Conservation (phyloP, 2,329 filamentous ascomycete species). For the Ciborinia camelliae region DNA sequence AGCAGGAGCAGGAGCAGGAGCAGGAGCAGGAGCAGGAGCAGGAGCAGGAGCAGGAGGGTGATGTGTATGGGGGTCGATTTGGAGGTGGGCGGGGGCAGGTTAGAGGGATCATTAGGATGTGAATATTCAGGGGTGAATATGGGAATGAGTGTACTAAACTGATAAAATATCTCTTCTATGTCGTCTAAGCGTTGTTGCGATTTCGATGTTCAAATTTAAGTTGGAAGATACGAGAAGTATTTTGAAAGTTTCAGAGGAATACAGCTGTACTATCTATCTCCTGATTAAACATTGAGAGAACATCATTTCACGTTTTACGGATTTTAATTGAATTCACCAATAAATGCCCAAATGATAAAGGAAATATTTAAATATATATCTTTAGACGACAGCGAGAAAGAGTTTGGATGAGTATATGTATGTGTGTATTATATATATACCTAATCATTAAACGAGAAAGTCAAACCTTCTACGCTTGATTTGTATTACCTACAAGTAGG, state of each 20-base stretch:
- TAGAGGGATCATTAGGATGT: neutral
- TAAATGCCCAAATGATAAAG: no score
- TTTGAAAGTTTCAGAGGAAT: neutral
- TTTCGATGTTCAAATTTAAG: neutral
- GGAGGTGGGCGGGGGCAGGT: neutral
- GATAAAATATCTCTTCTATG: neutral
- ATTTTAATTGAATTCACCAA: no score
- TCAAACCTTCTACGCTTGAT: neutral
- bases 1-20: slow-evolving; percentile 21
- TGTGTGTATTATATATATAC: no score
- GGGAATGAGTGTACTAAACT: neutral
- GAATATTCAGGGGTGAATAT: neutral
- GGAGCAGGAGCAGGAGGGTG: no score
- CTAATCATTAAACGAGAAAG: neutral
- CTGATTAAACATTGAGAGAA: accelerated
- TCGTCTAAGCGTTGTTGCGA: neutral
- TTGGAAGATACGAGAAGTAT: neutral
- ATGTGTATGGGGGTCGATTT: slow-evolving; percentile 17
- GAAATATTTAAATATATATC: neutral
- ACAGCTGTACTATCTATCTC: neutral
- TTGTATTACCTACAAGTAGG: neutral
- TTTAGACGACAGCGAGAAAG: no score
- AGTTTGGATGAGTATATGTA: neutral
- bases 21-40: slow-evolving; percentile 26
- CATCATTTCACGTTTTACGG: neutral